These are phyloP conservation scores for Paecilomyces niveus DNA, from an alignment of 2,329 filamentous ascomycete genomes.

Conservation along the genomic window DNA sequence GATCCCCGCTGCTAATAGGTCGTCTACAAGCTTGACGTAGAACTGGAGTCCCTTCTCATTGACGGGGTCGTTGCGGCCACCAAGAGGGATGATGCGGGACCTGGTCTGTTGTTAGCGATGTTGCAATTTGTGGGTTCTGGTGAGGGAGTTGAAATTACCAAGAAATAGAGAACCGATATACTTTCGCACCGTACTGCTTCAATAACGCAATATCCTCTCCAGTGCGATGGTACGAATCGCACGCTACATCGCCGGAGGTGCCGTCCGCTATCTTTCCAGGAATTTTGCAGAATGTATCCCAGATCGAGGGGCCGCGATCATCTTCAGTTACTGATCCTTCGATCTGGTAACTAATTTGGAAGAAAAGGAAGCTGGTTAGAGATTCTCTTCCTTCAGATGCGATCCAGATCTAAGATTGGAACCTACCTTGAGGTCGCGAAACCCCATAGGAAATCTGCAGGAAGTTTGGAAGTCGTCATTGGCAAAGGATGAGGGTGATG, in stretches of 20 bases:
- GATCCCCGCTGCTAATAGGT: slow-evolving; percentile 68
- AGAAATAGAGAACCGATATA: slow-evolving; percentile 78
- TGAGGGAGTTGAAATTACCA: slow-evolving; percentile 38
- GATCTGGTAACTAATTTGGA: slow-evolving; percentile 65
- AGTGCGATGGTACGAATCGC: slow-evolving; percentile 79
- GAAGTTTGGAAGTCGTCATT: slow-evolving; percentile 37
- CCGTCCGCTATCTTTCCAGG: slow-evolving; percentile 78
- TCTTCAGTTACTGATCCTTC: slow-evolving; percentile 70
- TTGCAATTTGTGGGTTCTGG: not conserved
- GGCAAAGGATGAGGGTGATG: not conserved
- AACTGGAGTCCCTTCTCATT: slow-evolving; percentile 71
- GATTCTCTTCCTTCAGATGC: not conserved
- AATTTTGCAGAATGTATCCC: slow-evolving; percentile 80
- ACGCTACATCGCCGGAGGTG: slow-evolving; percentile 67
- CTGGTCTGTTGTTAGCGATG: slow-evolving; percentile 10
- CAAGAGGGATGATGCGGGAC: slow-evolving; percentile 76
- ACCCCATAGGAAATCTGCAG: slow-evolving; percentile 68
- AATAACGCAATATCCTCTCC: slow-evolving; percentile 70
- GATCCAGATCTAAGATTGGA: not conserved
- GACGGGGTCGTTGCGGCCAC: slow-evolving; percentile 72
- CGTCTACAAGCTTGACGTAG: slow-evolving; percentile 73
- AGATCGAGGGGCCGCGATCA: slow-evolving; percentile 75
- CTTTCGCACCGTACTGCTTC: slow-evolving; percentile 63
- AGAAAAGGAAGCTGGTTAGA: not conserved
- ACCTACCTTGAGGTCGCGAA: slow-evolving; percentile 71